phyloP scores from a whole-genome alignment of 78 protist species.

The Dictyostelium firmibasis region DNA sequence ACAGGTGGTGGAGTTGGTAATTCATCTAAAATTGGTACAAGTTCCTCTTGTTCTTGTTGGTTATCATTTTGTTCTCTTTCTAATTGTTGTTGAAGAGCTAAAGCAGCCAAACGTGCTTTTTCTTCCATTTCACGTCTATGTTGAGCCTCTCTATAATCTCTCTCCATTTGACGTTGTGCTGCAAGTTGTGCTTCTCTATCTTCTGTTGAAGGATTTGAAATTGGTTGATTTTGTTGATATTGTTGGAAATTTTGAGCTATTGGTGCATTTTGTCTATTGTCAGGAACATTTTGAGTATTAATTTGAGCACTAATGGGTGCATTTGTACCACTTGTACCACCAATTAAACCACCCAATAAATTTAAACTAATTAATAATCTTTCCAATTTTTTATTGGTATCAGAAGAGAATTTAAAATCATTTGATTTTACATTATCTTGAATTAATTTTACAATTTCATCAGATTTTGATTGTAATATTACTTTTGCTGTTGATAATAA shows the following conservation, averaged over 20 bases:
- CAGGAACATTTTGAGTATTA: background rate
- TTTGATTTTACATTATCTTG: background rate
- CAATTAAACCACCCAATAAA: background rate
- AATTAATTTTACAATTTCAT: background rate
- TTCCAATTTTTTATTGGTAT: background rate
- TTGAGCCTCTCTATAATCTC: background rate
- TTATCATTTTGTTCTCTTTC: background rate
- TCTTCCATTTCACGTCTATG: background rate
- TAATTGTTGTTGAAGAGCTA: background rate
- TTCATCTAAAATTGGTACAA: background rate
- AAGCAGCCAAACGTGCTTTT: background rate
- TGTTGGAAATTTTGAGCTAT: background rate
- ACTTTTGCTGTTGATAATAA: background rate
- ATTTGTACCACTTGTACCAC: background rate
- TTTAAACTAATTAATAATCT: background rate
- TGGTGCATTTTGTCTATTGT: background rate
- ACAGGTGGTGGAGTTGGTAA: background rate
- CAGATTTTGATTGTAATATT: background rate
- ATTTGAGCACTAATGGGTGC: background rate
- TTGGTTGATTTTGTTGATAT: background rate
- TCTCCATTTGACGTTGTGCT: constrained; percentile 9
- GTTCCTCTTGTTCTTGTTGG: background rate
- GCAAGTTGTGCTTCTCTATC: background rate
- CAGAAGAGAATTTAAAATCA: background rate
- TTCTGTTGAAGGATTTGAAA: background rate